Base-by-base conservation (phyloP, 805 yeast genomes). In the Yamadazyma phyllophila region DNA sequence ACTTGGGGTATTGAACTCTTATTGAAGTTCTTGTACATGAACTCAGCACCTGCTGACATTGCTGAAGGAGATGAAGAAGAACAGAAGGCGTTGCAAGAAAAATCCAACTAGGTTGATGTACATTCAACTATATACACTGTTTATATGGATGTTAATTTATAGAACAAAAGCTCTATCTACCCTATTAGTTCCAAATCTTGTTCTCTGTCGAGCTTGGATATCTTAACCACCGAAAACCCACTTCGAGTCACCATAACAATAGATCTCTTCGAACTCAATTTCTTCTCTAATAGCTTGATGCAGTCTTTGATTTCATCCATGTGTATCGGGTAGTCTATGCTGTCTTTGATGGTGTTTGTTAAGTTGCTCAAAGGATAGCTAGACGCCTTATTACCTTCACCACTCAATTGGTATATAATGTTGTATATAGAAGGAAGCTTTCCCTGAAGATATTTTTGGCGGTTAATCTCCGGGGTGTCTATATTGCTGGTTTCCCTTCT, bases 21-120 rank as follows among this genome's bases (percentile, higher is more conserved):
- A n/a, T 80, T 94, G 71, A 94, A 94, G 65, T 73, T 74, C 61
- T 81, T 84, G 70, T 92, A 88, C 68, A 85, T 87, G 88, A 96
- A 94, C 66, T 88, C 82, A 58, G 84, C 85, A 58, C 88, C 98
- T 41, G 88, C 96, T 48, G 97, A 92, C 61, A 94, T 92, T 65
- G 96, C 98, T 11, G 44, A 67, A 38, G 66, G 75, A 57, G 65
- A 63, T 30, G 53, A 57, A 39, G 46, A 42, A 15, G 39, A 42
- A 13, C 39, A 29, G 15, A 27, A 35, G 24, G 15, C 20, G n/a
- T 17, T 14, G 12, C 29, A 40, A 31, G 20, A 37, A 26, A 29
- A 29, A 29, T 29, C 31, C 13, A 29, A 4, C 7, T 29, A n/a
- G 26, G 2, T 15, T 15, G 17, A 10, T 35, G 26, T 16, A 5